Conservation (phyloP, 2,329 filamentous ascomycete genomes). For the Cladophialophora exuberans region DNA sequence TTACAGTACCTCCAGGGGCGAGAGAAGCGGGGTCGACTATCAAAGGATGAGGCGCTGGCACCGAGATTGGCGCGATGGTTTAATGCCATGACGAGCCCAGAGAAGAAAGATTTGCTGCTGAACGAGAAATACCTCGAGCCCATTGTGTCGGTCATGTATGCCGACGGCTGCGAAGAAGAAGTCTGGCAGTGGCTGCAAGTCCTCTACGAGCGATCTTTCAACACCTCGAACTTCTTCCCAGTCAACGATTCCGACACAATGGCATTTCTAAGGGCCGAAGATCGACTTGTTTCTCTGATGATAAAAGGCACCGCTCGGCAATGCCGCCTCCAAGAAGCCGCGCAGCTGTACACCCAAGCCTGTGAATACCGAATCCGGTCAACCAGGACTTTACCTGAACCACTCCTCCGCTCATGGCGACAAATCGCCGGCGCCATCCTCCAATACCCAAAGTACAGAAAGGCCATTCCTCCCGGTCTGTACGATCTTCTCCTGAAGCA, state of each 20-base stretch:
- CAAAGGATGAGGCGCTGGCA: conserved; percentile 18
- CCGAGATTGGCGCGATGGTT: conserved; percentile 28
- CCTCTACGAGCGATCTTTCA: conserved; percentile 25
- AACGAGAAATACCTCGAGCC: conserved; percentile 11
- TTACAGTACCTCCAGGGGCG: conserved; percentile 22
- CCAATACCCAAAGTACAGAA: conserved; percentile 26
- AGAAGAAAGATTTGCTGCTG: conserved; percentile 27
- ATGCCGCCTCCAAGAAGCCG: conserved; percentile 25
- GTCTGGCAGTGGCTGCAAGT: conserved; percentile 32
- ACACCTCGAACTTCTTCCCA: conserved; percentile 10
- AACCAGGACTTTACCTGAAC: conserved; percentile 26
- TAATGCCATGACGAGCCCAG: conserved; percentile 16
- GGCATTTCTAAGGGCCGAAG: conserved; percentile 27
- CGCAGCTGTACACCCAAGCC: conserved; percentile 30
- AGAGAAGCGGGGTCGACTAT: conserved; percentile 14
- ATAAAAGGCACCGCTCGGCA: conserved; percentile 25
- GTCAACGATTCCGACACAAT: conserved; percentile 4
- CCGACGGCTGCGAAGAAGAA: conserved; percentile 32
- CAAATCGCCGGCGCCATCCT: conserved; percentile 35
- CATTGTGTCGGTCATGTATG: conserved; percentile 22
- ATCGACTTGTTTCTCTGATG: conserved; percentile 28
- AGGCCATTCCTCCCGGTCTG: conserved; percentile 32
- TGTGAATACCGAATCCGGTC: conserved; percentile 31
- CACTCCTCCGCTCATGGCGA: conserved; percentile 23
- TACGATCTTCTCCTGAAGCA: conserved; percentile 37